Percentiles rank a stretch among this genome's conserved stretches.
These are phyloP conservation scores for Jackrogersella minutella DNA, from an alignment of 495 filamentous ascomycete genomes.

Conservation along the genomic window DNA sequence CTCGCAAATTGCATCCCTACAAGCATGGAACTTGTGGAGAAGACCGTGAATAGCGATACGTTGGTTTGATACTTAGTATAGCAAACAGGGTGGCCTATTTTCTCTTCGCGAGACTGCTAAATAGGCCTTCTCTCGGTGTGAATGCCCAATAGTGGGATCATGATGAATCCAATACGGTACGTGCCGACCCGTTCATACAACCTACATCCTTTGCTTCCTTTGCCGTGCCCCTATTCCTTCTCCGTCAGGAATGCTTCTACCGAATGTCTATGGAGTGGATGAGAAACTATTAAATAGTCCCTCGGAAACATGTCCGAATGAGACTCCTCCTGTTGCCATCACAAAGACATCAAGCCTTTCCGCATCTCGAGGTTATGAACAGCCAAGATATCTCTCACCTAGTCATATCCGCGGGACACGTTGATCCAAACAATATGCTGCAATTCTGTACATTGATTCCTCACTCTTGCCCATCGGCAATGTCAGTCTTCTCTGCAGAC, in stretches of 20 bases:
- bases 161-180: conserved; percentile 30
- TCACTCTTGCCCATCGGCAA: background rate
- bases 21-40: conserved; percentile 14
- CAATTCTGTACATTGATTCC: background rate
- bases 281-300: conserved; percentile 30
- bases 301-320: conserved; percentile 5
- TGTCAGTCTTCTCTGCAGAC: background rate
- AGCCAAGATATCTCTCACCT: too few species aligned
- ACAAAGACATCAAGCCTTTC: background rate
- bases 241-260: conserved; percentile 5
- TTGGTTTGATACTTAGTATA: conserved; percentile 22
- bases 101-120: conserved; percentile 1
- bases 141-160: conserved; percentile 19
- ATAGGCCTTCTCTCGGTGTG: conserved; percentile 9
- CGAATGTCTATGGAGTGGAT: background rate
- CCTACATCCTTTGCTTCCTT: conserved; percentile 36
- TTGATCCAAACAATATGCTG: background rate
- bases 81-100: conserved; percentile 28
- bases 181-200: conserved; percentile 30
- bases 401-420: background rate
- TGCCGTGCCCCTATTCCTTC: conserved; percentile 36
- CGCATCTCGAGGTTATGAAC: background rate
- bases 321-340: background rate
- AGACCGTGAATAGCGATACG: background rate
- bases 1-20: conserved; percentile 27